Evolutionary conservation across 2,329 filamentous ascomycete genomes (phyloP).

Genomic region (Fusarium sp.): DNA sequence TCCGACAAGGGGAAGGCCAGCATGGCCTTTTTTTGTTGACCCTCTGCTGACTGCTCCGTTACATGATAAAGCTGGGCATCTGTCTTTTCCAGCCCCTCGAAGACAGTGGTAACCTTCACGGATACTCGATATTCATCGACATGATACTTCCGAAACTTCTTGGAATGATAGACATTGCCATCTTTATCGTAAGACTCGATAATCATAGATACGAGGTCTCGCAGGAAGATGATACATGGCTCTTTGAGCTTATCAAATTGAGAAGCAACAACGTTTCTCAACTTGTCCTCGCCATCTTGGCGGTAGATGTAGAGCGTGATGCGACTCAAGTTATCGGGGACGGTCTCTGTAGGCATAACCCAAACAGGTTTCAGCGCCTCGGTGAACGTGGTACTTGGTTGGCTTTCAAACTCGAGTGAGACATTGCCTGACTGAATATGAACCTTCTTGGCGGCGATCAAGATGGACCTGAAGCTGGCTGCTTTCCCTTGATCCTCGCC

Average conservation of each 20-base stretch:
- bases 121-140: slow-evolving; percentile 1
- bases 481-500: slow-evolving; percentile 7
- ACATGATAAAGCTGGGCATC: slow-evolving; percentile 22
- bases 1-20: slow-evolving; percentile 33
- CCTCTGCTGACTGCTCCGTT: background rate
- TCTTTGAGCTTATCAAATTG: too few species aligned
- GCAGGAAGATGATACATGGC: slow-evolving; percentile 13
- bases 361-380: slow-evolving; percentile 22
- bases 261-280: too few species aligned
- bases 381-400: too few species aligned
- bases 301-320: slow-evolving; percentile 27
- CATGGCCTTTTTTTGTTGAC: slow-evolving; percentile 6
- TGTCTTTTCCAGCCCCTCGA: background rate
- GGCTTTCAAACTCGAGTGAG: slow-evolving; percentile 14
- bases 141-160: background rate
- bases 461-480: slow-evolving; percentile 32
- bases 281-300: too few species aligned
- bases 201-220: background rate
- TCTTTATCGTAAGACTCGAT: background rate
- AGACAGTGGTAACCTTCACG: background rate
- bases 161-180: background rate
- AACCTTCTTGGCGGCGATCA: slow-evolving; percentile 23
- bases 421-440: slow-evolving; percentile 35
- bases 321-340: slow-evolving; percentile 7
- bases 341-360: background rate